These are phyloP conservation scores for Schwanniomyces vanrijiae DNA, from an alignment of 805 yeast genomes.

Conservation along the genomic window DNA sequence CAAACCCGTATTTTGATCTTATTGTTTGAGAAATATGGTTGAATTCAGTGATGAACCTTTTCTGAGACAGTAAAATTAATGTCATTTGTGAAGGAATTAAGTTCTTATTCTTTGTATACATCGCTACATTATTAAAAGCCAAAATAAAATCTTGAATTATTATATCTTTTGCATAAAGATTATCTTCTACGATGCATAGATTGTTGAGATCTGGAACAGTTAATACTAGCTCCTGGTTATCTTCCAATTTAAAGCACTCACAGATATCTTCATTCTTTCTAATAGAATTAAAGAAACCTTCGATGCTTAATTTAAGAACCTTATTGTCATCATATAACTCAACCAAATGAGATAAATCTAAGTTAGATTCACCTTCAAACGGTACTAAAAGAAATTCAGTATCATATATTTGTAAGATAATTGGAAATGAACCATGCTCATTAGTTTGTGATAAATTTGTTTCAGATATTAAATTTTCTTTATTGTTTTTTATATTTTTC, in stretches of 20 bases:
- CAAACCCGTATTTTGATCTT: constrained; percentile 19
- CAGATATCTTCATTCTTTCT: constrained; percentile 26
- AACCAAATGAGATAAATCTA: constrained; percentile 20
- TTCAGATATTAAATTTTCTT: constrained; percentile 1
- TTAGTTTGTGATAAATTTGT: background rate
- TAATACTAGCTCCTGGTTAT: constrained; percentile 26
- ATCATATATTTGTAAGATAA: constrained; percentile 21
- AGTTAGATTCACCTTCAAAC: constrained; percentile 6
- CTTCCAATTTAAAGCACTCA: constrained; percentile 21
- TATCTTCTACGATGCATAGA: constrained; percentile 32
- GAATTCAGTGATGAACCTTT: constrained; percentile 28
- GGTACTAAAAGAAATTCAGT: constrained; percentile 29
- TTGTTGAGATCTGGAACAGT: constrained; percentile 26
- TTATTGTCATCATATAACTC: constrained; percentile 24
- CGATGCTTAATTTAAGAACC: constrained; percentile 17
- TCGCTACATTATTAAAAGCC: constrained; percentile 17
- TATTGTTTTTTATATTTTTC: background rate
- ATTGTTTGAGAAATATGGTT: constrained; percentile 20
- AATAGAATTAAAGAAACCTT: constrained; percentile 23
- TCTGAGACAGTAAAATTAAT: constrained; percentile 18
- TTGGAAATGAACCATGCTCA: constrained; percentile 12
- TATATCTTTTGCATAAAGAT: constrained; percentile 23
- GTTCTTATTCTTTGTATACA: constrained; percentile 7
- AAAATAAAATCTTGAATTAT: constrained; percentile 25
- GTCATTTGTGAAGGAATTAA: constrained; percentile 14